These are phyloP conservation scores for Candida smagusa DNA, from an alignment of 1,139 yeast species.

Conservation along the genomic window DNA sequence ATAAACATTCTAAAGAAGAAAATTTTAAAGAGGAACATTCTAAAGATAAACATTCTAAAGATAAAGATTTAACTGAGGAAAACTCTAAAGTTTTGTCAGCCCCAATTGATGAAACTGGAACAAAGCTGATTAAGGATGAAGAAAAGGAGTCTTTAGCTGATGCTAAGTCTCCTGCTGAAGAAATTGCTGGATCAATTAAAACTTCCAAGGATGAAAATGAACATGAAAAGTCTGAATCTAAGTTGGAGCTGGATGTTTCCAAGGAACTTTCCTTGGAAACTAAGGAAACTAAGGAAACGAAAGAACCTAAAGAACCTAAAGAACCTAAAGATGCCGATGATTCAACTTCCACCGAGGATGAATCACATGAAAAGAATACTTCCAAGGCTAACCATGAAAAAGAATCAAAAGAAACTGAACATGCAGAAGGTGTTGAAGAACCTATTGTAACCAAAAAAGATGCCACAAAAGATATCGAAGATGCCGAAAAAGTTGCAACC, in stretches of 20 bases:
- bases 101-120: background rate
- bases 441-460: background rate
- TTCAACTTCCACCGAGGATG: too few species aligned
- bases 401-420: conserved; percentile 10
- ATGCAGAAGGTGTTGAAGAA: background rate
- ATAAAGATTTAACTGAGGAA: conserved; percentile 4
- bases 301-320: background rate
- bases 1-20: conserved; percentile 3
- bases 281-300: background rate
- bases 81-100: background rate
- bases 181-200: conserved; percentile 5
- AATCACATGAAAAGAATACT: conserved; percentile 1
- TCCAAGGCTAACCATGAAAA: conserved; percentile 2
- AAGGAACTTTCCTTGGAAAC: background rate
- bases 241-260: background rate
- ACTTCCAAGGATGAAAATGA: conserved; percentile 2
- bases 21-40: conserved; percentile 2
- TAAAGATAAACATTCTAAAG: conserved; percentile 2
- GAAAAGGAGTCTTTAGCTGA: background rate
- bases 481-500: conserved; percentile 7
- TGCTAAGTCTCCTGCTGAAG: conserved; percentile 1
- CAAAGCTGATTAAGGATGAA: too few species aligned
- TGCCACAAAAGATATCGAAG: background rate
- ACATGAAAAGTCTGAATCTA: background rate
- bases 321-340: too few species aligned